phyloP scores from a whole-genome alignment of 345 rosid species.

The Brassica incana region DNA sequence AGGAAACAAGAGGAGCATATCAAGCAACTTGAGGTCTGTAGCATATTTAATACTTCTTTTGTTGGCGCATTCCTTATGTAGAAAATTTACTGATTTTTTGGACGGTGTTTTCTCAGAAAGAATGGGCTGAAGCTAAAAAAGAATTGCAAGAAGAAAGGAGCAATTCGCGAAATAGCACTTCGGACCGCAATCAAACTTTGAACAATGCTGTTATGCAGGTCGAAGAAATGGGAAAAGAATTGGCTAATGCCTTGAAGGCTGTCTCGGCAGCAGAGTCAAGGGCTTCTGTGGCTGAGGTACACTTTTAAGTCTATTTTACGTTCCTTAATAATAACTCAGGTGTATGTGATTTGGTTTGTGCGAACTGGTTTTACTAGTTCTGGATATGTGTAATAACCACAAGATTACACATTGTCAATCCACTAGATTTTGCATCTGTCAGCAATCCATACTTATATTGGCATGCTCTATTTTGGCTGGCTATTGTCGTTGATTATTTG shows the following conservation, averaged over 20 bases:
- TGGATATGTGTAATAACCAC: neutral
- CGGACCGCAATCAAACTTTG: constrained; percentile 68
- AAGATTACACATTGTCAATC: constrained; percentile 10
- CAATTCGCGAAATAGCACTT: constrained; percentile 57
- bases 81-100: constrained; percentile 10
- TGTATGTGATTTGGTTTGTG: constrained; percentile 16
- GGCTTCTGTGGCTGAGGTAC: constrained; percentile 90
- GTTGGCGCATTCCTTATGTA: constrained; percentile 5
- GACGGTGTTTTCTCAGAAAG: constrained; percentile 54
- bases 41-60: neutral
- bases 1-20: constrained; percentile 77
- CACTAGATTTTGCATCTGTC: constrained; percentile 19
- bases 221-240: constrained; percentile 78
- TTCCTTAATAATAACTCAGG: constrained; percentile 6
- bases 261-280: constrained; percentile 78
- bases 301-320: constrained; percentile 20
- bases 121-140: constrained; percentile 93
- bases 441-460: neutral
- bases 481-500: constrained; percentile 24
- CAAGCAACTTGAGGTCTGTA: constrained; percentile 69
- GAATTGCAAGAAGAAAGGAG: constrained; percentile 84
- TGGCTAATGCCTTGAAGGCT: constrained; percentile 72
- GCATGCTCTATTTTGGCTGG: neutral
- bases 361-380: neutral
- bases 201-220: constrained; percentile 80